Evolutionary conservation across 805 yeast species (phyloP).

Genomic region (Saccharomycopsis vini): DNA sequence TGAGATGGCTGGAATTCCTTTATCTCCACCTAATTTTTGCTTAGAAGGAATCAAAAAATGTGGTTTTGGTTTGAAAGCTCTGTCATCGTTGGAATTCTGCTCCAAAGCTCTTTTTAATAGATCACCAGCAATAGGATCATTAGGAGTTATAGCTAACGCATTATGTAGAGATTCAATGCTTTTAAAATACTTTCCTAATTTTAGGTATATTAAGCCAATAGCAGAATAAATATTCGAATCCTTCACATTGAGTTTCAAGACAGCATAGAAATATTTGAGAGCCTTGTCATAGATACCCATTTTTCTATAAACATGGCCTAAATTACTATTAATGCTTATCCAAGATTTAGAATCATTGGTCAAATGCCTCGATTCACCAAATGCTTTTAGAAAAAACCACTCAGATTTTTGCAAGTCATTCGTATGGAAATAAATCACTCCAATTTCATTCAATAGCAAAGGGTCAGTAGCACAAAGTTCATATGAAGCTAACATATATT

Average conservation of each 20-base stretch:
- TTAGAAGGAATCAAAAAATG: conserved; percentile 1
- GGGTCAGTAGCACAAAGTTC: conserved; percentile 83
- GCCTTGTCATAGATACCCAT: conserved; percentile 56
- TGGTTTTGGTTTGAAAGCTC: background rate
- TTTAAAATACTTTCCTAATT: conserved; percentile 48
- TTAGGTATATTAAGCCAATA: conserved; percentile 73
- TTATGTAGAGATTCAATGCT: conserved; percentile 75
- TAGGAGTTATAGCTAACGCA: conserved; percentile 69
- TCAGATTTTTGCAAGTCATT: conserved; percentile 63
- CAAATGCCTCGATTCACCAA: conserved; percentile 55
- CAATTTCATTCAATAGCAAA: conserved; percentile 79
- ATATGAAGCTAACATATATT: conserved; percentile 68
- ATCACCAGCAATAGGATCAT: conserved; percentile 80
- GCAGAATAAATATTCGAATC: conserved; percentile 76
- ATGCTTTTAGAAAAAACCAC: conserved; percentile 57
- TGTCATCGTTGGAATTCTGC: conserved; percentile 14
- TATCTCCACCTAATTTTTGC: background rate
- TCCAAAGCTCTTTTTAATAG: conserved; percentile 72
- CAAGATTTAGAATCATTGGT: conserved; percentile 77
- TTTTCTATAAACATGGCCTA: conserved; percentile 82
- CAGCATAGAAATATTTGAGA: conserved; percentile 65
- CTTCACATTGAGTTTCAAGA: conserved; percentile 55
- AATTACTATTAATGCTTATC: conserved; percentile 74
- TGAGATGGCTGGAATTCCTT: conserved; percentile 9
- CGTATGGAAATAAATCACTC: conserved; percentile 81